Evolutionary conservation across 306 rosid genomes (phyloP), one percentile per base, ranked within the genome.

Genomic region (Trifolium repens): DNA sequence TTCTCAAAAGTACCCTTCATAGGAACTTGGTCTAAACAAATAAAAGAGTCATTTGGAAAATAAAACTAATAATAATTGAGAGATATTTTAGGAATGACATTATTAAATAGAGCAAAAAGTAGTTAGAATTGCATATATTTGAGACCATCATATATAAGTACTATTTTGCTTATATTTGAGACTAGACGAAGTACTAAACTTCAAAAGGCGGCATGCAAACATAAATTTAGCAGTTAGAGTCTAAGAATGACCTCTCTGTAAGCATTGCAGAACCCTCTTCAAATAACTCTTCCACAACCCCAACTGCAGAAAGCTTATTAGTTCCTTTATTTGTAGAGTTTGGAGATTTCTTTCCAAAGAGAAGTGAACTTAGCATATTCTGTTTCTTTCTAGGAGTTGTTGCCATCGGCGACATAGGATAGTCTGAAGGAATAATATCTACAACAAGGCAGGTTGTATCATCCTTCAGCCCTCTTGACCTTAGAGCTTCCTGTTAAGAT

Each of bases 231-330:
- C 59, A 11, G 49, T 81, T 81, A 64, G 64, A 37, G 55, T 44
- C 52, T 27, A 39, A 42, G 19, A 72, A 35, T 9, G 82, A 94
- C 99, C 99, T 92, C 77, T 94, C 99, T 43, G 90, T 85, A 62
- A 94, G 99, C 93, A 94, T 88, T 77, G 99, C 99, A 79, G 99
- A 94, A 69, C 98, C 99, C 80, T 94, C 99, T 92, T 94, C 99
- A 83, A 94, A 94, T 81, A 94, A 83, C 84, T 94, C 99, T 88
- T 92, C 99, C 75, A 94, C 97, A 62, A 73, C 93, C 30, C 96
- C 98, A 52, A 94, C 94, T 15, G 99, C 77, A 37, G 99, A 94
- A 79, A 88, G 99, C 80, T 94, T 94, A 78, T 73, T 86, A 30
- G 91, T 83, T 73, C 84, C 71, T 89, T 92, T 92, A 87, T 73